phyloP scores from a whole-genome alignment of 2,329 filamentous ascomycete species.

The Pseudocercospora fijiensis region DNA sequence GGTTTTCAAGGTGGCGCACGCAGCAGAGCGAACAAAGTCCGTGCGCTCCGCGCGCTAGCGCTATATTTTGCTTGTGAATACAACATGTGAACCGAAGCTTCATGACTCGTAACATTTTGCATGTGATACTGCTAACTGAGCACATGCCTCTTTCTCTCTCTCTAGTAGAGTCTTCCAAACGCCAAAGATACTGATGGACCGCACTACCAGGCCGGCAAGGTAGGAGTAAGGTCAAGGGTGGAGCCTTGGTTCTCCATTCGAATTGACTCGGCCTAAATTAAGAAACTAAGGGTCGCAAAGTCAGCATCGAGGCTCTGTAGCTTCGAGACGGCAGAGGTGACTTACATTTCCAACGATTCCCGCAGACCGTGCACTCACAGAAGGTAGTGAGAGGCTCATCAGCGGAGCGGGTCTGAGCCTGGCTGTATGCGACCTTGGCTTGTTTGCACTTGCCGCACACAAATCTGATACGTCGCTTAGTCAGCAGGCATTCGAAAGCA shows the following conservation, averaged over 20 bases:
- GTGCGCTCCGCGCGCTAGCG: background rate
- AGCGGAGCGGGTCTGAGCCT: constrained; percentile 91
- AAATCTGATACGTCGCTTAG: constrained; percentile 60
- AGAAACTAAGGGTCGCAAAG: background rate
- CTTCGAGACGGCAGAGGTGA: background rate
- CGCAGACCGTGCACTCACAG: constrained; percentile 55
- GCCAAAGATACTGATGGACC: background rate
- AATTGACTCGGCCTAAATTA: background rate
- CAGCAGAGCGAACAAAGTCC: background rate
- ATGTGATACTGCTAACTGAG: background rate
- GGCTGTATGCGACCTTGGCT: constrained; percentile 92
- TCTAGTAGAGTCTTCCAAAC: background rate
- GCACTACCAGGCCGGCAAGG: background rate
- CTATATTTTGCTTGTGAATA: background rate
- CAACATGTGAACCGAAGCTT: background rate
- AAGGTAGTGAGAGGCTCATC: constrained; percentile 77
- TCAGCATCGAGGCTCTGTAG: background rate
- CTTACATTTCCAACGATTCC: constrained; percentile 51
- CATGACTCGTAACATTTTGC: background rate
- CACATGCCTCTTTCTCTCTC: background rate
- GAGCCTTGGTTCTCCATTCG: background rate
- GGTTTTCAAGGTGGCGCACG: background rate
- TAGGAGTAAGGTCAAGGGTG: background rate
- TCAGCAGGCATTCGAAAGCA: constrained; percentile 30
- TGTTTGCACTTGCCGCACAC: constrained; percentile 89